A percentile compares a stretch with the other conserved stretches of the same genome.
Evolutionary conservation across 1,139 yeast species (phyloP).

Genomic region (Saccharomycopsis hybrid): DNA sequence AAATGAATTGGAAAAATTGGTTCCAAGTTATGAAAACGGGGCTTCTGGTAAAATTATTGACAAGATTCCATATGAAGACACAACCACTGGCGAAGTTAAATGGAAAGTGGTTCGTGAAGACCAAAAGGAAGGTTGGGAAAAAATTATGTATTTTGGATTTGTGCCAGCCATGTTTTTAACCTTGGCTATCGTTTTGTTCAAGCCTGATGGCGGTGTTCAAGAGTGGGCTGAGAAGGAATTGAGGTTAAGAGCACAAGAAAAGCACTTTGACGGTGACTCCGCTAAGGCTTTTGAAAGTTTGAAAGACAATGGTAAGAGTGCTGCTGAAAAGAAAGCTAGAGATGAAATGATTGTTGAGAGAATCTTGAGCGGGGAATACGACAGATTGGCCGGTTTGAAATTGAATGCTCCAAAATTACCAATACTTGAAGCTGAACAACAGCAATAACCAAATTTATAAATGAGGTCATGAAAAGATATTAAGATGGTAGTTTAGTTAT

Average conservation of each 20-base stretch:
- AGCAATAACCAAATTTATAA: not conserved
- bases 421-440: conserved; percentile 16
- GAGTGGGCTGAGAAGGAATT: conserved; percentile 87
- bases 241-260: conserved; percentile 65
- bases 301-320: conserved; percentile 45
- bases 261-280: conserved; percentile 52
- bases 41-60: conserved; percentile 63
- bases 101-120: conserved; percentile 77
- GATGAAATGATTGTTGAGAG: conserved; percentile 79
- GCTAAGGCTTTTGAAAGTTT: conserved; percentile 39
- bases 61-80: conserved; percentile 78
- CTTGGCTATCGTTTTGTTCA: conserved; percentile 38
- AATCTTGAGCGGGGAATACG: conserved; percentile 80
- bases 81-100: conserved; percentile 67
- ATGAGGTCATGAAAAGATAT: too few species aligned
- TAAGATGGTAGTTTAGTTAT: too few species aligned
- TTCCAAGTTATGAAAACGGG: conserved; percentile 51
- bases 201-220: conserved; percentile 40
- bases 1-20: conserved; percentile 53
- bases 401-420: conserved; percentile 20
- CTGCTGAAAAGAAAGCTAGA: conserved; percentile 57
- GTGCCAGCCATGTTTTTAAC: conserved; percentile 55
- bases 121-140: conserved; percentile 84
- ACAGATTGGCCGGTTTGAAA: conserved; percentile 66
- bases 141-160: conserved; percentile 59